Conservation (phyloP, 2,329 filamentous ascomycete genomes). For the Westerdykella sp. region DNA sequence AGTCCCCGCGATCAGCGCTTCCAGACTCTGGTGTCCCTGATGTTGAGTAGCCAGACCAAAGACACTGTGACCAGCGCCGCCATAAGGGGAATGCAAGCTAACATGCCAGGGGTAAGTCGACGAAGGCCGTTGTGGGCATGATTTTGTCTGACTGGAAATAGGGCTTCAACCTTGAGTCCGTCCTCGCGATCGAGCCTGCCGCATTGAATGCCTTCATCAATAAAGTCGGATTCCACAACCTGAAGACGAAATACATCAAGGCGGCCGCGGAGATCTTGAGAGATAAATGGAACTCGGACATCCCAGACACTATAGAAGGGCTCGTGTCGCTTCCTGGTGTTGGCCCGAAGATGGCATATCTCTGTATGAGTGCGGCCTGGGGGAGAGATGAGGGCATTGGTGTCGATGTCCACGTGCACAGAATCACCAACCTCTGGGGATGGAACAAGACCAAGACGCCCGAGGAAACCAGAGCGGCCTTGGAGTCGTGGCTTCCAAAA, state of each 20-base stretch:
- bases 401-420: conserved; percentile 91
- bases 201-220: conserved; percentile 68
- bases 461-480: conserved; percentile 68
- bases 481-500: conserved; percentile 76
- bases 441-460: conserved; percentile 79
- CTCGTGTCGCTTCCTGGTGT: conserved; percentile 76
- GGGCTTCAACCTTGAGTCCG: conserved; percentile 66
- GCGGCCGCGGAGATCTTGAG: conserved; percentile 65
- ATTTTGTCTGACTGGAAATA: conserved; percentile 8
- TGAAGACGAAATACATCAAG: conserved; percentile 83
- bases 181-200: conserved; percentile 64
- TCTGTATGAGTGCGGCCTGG: conserved; percentile 75
- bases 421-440: conserved; percentile 89
- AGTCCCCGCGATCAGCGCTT: conserved; percentile 60
- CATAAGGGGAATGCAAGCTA: conserved; percentile 71
- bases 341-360: conserved; percentile 90
- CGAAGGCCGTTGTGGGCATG: neutral
- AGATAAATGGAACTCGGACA: conserved; percentile 66
- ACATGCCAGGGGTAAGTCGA: conserved; percentile 51
- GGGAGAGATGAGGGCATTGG: conserved; percentile 70
- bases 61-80: conserved; percentile 83
- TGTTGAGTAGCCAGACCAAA: conserved; percentile 90
- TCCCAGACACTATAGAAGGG: conserved; percentile 70
- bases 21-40: conserved; percentile 79
- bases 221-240: conserved; percentile 89